A percentile compares a stretch with the other conserved stretches of the same genome.
These are phyloP conservation scores for Dothiorella sarmentorum DNA, from an alignment of 2,329 filamentous ascomycete genomes.

Conservation along the genomic window DNA sequence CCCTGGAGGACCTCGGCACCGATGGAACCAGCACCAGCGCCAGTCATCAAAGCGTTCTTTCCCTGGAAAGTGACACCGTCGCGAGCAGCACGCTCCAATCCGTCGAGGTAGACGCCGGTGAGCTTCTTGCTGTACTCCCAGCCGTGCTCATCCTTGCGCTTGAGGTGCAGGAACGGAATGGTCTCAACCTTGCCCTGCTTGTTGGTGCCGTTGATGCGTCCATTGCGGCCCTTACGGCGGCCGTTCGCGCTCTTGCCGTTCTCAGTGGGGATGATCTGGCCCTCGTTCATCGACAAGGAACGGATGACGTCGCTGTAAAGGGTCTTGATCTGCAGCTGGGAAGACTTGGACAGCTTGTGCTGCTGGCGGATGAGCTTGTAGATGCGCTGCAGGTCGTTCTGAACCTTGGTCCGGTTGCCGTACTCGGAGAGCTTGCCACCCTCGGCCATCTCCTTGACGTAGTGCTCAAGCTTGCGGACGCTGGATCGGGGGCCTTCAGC, in stretches of 20 bases:
- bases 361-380: constrained; percentile 99
- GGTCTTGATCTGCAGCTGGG: constrained; percentile 92
- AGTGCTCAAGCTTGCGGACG: constrained; percentile 95
- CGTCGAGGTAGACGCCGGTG: constrained; percentile 87
- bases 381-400: constrained; percentile 89
- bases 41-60: constrained; percentile 97
- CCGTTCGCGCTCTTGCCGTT: constrained; percentile 63
- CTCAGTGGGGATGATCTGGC: constrained; percentile 89
- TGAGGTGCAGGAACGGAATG: constrained; percentile 94
- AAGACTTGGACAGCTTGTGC: constrained; percentile 94
- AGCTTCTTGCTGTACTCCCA: constrained; percentile 99
- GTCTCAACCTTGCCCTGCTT: constrained; percentile 92
- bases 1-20: constrained; percentile 95
- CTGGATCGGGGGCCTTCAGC: constrained; percentile 81
- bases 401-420: constrained; percentile 95
- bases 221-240: constrained; percentile 56
- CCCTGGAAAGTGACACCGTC: constrained; percentile 86
- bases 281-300: constrained; percentile 95
- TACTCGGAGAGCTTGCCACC: constrained; percentile 99
- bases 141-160: constrained; percentile 87
- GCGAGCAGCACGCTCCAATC: constrained; percentile 82
- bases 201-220: constrained; percentile 50
- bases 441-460: constrained; percentile 97
- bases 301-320: constrained; percentile 93
- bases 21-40: constrained; percentile 95